These are phyloP conservation scores for Microbotryum violaceum DNA, from an alignment of 1,284 basidiomycete species.

Conservation along the genomic window DNA sequence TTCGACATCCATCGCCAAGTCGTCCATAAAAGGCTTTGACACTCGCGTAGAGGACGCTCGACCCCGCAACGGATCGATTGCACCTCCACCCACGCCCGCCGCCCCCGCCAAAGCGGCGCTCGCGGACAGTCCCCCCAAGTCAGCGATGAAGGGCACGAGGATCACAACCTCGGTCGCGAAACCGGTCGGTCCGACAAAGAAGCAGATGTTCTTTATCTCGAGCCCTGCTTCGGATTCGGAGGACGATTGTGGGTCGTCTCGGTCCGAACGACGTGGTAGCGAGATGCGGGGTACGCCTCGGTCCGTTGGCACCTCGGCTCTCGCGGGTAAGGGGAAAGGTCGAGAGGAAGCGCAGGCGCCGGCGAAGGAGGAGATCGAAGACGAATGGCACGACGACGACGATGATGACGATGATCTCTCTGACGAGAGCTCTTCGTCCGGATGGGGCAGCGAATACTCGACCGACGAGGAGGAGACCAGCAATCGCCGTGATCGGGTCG, in stretches of 20 bases:
- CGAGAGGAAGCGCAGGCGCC: slow-evolving; percentile 1
- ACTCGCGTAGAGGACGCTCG: slow-evolving; percentile 14
- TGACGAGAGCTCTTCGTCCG: slow-evolving; percentile 20
- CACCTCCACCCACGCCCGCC: slow-evolving; percentile 25
- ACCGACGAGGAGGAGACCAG: slow-evolving; percentile 17
- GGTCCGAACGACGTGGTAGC: not conserved
- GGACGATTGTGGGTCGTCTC: slow-evolving; percentile 19
- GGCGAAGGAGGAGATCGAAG: not conserved
- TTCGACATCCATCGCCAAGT: slow-evolving; percentile 21
- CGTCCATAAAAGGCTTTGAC: slow-evolving; percentile 26
- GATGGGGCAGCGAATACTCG: slow-evolving; percentile 29
- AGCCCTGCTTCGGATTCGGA: slow-evolving; percentile 29
- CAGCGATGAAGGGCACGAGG: slow-evolving; percentile 3
- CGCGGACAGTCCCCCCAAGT: slow-evolving; percentile 5
- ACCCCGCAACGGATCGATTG: slow-evolving; percentile 19
- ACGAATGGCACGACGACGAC: slow-evolving; percentile 17
- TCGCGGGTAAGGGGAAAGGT: not conserved
- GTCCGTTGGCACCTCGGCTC: no score
- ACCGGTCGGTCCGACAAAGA: slow-evolving; percentile 14
- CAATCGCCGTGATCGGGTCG: not conserved
- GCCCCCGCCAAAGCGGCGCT: not conserved
- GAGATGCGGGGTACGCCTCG: no score
- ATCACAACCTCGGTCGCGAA: slow-evolving; percentile 1
- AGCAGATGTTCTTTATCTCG: slow-evolving; percentile 35
- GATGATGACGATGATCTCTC: slow-evolving; percentile 12